Evolutionary conservation across 2,329 filamentous ascomycete species (phyloP).

Genomic region (Alternaria brassicae): DNA sequence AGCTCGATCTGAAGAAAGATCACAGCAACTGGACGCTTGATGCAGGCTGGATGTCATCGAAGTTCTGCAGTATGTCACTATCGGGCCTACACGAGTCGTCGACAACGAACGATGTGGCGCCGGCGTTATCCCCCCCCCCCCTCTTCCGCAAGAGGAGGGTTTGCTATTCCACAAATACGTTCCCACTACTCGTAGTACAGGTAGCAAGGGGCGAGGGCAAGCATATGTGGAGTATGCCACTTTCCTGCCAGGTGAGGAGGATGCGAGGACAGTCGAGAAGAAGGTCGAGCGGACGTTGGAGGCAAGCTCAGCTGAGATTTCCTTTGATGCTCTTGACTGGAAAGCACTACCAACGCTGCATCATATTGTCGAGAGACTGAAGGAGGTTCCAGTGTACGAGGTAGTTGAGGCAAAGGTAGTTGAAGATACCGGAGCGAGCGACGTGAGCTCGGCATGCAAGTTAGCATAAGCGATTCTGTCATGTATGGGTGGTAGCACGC

Average conservation of each 20-base stretch:
- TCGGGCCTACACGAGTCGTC: slow-evolving; percentile 28
- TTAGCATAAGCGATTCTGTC: background rate
- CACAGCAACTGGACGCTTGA: slow-evolving; percentile 49
- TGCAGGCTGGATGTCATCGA: slow-evolving; percentile 49
- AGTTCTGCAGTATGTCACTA: slow-evolving; percentile 44
- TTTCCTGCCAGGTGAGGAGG: slow-evolving; percentile 48
- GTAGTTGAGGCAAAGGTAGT: slow-evolving; percentile 64
- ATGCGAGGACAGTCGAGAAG: slow-evolving; percentile 41
- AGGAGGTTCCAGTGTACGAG: slow-evolving; percentile 64
- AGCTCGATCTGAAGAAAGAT: slow-evolving; percentile 55
- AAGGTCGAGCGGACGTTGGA: slow-evolving; percentile 47
- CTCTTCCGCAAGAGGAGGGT: slow-evolving; percentile 51
- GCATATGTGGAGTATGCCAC: slow-evolving; percentile 64
- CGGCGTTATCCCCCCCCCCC: slow-evolving; percentile 4
- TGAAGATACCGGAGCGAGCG: slow-evolving; percentile 61
- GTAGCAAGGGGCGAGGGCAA: slow-evolving; percentile 53
- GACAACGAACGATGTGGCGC: slow-evolving; percentile 9
- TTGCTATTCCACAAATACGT: slow-evolving; percentile 66
- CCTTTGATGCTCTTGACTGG: slow-evolving; percentile 61
- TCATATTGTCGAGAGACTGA: slow-evolving; percentile 61
- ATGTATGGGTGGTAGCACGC: background rate
- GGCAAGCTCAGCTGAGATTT: slow-evolving; percentile 54
- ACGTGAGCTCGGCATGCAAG: slow-evolving; percentile 49
- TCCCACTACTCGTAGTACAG: slow-evolving; percentile 57
- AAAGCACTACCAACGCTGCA: slow-evolving; percentile 66